Conservation (phyloP, 257 asterid genomes). For the Anisodus acutangulus region DNA sequence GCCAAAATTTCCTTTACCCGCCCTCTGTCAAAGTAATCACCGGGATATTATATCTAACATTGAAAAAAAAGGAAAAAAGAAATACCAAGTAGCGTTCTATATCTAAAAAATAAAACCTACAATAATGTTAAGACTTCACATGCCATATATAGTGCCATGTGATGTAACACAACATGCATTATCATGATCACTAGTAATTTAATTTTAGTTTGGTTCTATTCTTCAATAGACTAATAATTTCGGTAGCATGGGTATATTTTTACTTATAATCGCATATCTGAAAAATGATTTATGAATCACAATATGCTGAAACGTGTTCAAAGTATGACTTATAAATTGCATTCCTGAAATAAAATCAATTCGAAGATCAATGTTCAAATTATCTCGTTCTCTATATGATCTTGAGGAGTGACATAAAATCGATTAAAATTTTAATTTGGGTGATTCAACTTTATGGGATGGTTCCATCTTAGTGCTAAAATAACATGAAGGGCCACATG, state of each 20-base stretch:
- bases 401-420: not conserved
- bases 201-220: not conserved
- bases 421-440: not conserved
- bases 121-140: not conserved
- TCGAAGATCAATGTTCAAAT: not conserved
- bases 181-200: not conserved
- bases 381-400: not conserved
- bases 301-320: no score
- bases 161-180: not conserved
- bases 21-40: not conserved
- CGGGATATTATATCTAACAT: not conserved
- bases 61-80: not conserved
- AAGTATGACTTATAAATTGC: not conserved
- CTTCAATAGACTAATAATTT: not conserved
- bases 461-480: not conserved
- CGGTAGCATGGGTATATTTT: no score
- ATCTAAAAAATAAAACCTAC: not conserved
- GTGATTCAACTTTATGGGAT: constrained; percentile 1
- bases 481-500: not conserved
- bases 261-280: no score
- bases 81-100: not conserved
- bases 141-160: constrained; percentile 7
- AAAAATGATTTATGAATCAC: no score
- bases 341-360: not conserved
- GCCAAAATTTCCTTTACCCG: not conserved